Percentiles rank a stretch among this genome's conserved stretches.
phyloP scores from a whole-genome alignment of 768 basidiomycete species.

The Leccinum arenicola region DNA sequence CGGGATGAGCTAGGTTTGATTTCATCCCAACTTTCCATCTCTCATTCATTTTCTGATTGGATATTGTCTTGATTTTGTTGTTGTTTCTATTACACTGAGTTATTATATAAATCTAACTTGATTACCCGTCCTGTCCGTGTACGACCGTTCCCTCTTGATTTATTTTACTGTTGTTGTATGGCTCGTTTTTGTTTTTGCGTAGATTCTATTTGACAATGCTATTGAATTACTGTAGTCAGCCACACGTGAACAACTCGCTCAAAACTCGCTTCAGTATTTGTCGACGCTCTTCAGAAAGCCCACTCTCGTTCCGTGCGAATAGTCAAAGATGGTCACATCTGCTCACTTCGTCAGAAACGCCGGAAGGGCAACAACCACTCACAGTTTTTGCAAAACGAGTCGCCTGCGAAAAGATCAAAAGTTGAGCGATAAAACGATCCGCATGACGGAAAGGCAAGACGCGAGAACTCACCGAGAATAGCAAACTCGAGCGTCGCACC shows the following conservation, averaged over 20 bases:
- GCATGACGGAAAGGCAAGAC: not conserved
- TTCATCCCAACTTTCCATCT: not conserved
- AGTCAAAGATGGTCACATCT: slow-evolving; percentile 67
- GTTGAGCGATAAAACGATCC: not conserved
- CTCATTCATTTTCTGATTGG: slow-evolving; percentile 6
- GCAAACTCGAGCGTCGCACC: slow-evolving; percentile 27
- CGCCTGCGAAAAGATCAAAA: slow-evolving; percentile 34
- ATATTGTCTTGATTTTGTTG: slow-evolving; percentile 15
- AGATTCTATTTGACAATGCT: not conserved
- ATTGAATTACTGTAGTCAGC: not conserved
- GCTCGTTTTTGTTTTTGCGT: not conserved
- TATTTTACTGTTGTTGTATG: not conserved
- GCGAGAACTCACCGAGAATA: slow-evolving; percentile 20
- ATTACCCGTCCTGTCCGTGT: not conserved
- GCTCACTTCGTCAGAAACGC: slow-evolving; percentile 1
- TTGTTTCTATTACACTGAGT: not conserved
- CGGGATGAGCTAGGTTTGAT: slow-evolving; percentile 32
- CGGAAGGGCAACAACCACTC: slow-evolving; percentile 15
- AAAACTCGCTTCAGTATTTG: not conserved
- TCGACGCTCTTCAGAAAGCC: slow-evolving; percentile 59
- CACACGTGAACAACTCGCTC: not conserved
- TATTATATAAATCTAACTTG: not conserved
- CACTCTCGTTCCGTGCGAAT: slow-evolving; percentile 49
- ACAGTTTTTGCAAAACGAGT: slow-evolving; percentile 69
- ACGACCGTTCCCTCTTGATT: not conserved